These are phyloP conservation scores for Phialophora chinensis DNA, from an alignment of 2,329 filamentous ascomycete genomes.

Conservation along the genomic window DNA sequence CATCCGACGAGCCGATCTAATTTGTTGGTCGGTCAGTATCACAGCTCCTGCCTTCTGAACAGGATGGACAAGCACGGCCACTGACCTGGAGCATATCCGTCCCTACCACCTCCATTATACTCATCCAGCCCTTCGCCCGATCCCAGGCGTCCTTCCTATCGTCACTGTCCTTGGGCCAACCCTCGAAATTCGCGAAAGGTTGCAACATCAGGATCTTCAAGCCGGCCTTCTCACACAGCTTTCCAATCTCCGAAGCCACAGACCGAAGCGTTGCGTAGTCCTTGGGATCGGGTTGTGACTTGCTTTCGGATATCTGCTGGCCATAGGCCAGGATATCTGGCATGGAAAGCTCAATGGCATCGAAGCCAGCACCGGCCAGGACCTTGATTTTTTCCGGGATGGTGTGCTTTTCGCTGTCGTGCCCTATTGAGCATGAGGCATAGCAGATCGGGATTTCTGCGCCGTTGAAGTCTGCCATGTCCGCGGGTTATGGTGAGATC, in stretches of 20 bases:
- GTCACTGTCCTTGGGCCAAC: slow-evolving; percentile 65
- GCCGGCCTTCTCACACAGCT: slow-evolving; percentile 59
- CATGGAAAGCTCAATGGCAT: slow-evolving; percentile 75
- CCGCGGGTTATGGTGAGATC: background rate
- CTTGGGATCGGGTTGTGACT: slow-evolving; percentile 59
- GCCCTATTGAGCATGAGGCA: slow-evolving; percentile 53
- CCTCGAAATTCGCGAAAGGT: slow-evolving; percentile 78
- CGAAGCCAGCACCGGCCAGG: slow-evolving; percentile 54
- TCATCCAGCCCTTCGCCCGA: slow-evolving; percentile 69
- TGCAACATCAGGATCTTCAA: slow-evolving; percentile 74
- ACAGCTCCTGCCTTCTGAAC: background rate
- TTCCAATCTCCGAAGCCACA: slow-evolving; percentile 61
- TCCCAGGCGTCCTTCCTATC: slow-evolving; percentile 68
- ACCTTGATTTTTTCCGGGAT: slow-evolving; percentile 49
- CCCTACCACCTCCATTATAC: slow-evolving; percentile 72
- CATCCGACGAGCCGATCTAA: slow-evolving; percentile 68
- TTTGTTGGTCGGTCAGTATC: slow-evolving; percentile 9
- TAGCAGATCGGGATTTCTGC: slow-evolving; percentile 47
- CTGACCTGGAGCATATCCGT: slow-evolving; percentile 73
- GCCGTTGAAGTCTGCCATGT: slow-evolving; percentile 32
- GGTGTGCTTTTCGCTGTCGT: slow-evolving; percentile 42
- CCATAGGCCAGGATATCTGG: slow-evolving; percentile 73
- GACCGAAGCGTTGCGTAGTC: slow-evolving; percentile 65
- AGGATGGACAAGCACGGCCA: background rate
- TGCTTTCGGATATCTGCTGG: slow-evolving; percentile 51